Evolutionary conservation across 1,139 yeast species (phyloP), one percentile per base, ranked within the genome.

Genomic region (Schwanniomyces etchellsii): DNA sequence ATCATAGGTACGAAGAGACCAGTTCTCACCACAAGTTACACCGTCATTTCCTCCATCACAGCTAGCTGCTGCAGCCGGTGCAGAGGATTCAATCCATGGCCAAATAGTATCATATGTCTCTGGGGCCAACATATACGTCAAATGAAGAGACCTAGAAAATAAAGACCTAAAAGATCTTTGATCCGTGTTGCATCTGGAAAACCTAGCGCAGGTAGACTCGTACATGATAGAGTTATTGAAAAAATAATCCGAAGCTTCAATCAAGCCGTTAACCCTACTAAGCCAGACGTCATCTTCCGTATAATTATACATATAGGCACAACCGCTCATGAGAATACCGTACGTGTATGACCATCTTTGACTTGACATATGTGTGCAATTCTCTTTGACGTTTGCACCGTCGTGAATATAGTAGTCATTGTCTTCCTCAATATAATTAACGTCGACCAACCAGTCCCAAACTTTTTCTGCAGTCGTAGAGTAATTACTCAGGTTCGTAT

Each of bases 131-230:
- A 60, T 57, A 22, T 78, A 66, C 1, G 88, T 67, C 36, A 67
- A 55, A 1, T 83, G 86, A 45, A 84, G 55, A 51, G 74, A 74
- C 40, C 91, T 69, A 14, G 86, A 55, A 47, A 79, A 77, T 39
- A 81, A 70, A 2, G 86, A 84, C 58, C 81, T 80, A 66, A 84
- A 84, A 15, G 85, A 71, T 34, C 84, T 63, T 61, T 84, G 91
- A 61, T 84, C 95, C 36, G 68, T 74, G 55, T 81, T 74, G 58
- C 95, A 84, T 17, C 53, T 51, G 36, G 61, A 55, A 23, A 59
- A 52, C 20, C 53, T 50, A 24, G 63, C 61, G 59, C 95, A 84
- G 5, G 84, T 79, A 4, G 74, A 67, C 52, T 84, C 95, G 45
- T 69, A 74, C 64, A 82, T 66, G 44, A 80, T 60, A 14, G 65